Evolutionary conservation across 148 eudicot genomes (phyloP).

Genomic region (Rhododendron kiyosumense): DNA sequence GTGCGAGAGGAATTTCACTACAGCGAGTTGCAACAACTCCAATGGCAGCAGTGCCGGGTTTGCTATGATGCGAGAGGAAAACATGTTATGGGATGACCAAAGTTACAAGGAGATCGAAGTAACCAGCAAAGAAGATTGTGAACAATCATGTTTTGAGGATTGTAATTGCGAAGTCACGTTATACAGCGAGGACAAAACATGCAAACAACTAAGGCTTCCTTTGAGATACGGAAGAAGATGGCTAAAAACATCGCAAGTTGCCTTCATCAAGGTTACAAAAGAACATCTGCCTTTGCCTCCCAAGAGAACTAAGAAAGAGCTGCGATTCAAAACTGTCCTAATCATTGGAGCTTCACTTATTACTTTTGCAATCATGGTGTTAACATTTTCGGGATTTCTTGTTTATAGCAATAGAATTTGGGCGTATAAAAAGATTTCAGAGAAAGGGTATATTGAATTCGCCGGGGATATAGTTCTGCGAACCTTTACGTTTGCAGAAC

Average conservation of each 20-base stretch:
- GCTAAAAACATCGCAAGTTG: background rate
- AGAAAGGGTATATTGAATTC: background rate
- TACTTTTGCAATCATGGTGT: background rate
- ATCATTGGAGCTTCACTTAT: background rate
- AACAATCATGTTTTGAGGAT: constrained; percentile 3
- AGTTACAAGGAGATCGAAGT: no score
- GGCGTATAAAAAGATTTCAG: background rate
- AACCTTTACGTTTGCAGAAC: background rate
- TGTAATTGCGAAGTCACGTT: constrained; percentile 13
- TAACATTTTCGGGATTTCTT: background rate
- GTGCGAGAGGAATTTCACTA: constrained; percentile 19
- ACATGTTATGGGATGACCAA: constrained; percentile 5
- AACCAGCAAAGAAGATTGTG: background rate
- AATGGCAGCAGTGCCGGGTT: background rate
- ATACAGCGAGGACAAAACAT: background rate
- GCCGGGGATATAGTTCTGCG: background rate
- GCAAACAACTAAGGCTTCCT: constrained; percentile 12
- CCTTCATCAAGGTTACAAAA: background rate
- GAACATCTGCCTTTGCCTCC: no score
- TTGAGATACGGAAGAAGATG: constrained; percentile 8
- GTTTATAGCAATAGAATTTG: background rate
- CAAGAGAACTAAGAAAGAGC: background rate
- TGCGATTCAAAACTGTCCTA: background rate
- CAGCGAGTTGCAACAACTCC: constrained; percentile 10
- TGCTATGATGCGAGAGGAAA: background rate